A percentile compares a stretch with the other conserved stretches of the same genome.
Evolutionary conservation across 345 rosid genomes (phyloP).

Genomic region (Acer campestre): DNA sequence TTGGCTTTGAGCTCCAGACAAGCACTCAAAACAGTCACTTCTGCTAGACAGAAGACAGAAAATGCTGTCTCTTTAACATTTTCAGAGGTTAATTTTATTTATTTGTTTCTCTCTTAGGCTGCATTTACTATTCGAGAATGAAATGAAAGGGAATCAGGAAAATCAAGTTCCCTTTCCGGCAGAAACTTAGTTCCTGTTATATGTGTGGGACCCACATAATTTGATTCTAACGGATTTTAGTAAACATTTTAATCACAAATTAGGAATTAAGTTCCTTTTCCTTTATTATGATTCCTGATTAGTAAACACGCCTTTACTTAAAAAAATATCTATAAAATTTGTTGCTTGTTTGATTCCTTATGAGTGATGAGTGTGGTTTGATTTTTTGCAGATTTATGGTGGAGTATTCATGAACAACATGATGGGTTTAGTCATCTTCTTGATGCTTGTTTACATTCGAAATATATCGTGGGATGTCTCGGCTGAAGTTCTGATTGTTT

Average conservation of each 20-base stretch:
- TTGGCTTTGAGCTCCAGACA: conserved; percentile 38
- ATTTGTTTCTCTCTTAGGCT: neutral
- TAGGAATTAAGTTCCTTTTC: too few species aligned
- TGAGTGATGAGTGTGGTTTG: neutral
- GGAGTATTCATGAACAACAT: conserved; percentile 52
- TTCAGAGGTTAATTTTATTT: conserved; percentile 34
- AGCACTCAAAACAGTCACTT: conserved; percentile 15
- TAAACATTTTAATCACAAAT: too few species aligned
- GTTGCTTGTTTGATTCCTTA: conserved; percentile 2
- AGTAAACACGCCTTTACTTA: neutral
- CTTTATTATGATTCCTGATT: too few species aligned
- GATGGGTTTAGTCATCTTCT: conserved; percentile 38
- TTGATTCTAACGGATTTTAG: too few species aligned
- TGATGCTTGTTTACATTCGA: conserved; percentile 38
- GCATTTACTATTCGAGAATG: too few species aligned
- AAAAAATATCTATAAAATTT: neutral
- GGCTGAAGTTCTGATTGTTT: conserved; percentile 28
- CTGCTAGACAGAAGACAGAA: conserved; percentile 36
- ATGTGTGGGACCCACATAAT: too few species aligned
- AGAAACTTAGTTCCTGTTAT: too few species aligned
- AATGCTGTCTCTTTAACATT: conserved; percentile 42
- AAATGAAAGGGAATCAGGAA: too few species aligned
- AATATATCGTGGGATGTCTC: conserved; percentile 45
- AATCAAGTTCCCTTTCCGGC: too few species aligned
- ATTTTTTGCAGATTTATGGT: conserved; percentile 38